Conservation (phyloP, 2,329 filamentous ascomycete species). For the Periconia sp. region DNA sequence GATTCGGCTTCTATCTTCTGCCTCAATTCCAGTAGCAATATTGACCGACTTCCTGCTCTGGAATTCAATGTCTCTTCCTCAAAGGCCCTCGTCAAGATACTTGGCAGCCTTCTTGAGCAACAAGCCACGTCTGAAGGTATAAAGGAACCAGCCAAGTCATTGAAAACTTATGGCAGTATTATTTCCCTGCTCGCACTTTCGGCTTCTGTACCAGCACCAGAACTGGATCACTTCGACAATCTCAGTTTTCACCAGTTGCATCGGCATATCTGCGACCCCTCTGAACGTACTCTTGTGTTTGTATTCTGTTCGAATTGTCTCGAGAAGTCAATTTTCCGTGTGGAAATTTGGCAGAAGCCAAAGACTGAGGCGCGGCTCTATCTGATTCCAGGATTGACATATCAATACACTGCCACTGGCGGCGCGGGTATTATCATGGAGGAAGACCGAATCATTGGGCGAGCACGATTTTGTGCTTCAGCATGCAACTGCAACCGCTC, state of each 20-base stretch:
- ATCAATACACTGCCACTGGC: conserved; percentile 2
- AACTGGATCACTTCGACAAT: conserved; percentile 1
- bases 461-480: conserved; percentile 8
- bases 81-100: neutral
- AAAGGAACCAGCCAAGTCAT: neutral
- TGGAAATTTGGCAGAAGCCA: conserved; percentile 5
- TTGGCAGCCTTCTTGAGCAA: conserved; percentile 1
- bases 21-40: neutral
- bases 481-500: conserved; percentile 8
- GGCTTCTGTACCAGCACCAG: conserved; percentile 1
- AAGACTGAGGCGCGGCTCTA: conserved; percentile 4
- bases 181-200: conserved; percentile 5
- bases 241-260: conserved; percentile 1
- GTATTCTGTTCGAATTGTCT: conserved; percentile 7
- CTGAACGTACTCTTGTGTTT: conserved; percentile 3
- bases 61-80: conserved; percentile 1
- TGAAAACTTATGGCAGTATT: neutral
- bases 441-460: conserved; percentile 6
- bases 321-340: conserved; percentile 6
- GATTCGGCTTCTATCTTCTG: conserved; percentile 5
- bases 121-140: neutral
- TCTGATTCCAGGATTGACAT: conserved; percentile 9
- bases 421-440: conserved; percentile 9
- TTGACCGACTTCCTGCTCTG: neutral
- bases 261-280: conserved; percentile 6